Evolutionary conservation across 2,329 filamentous ascomycete genomes (phyloP), one percentile per base, ranked within the genome.

Genomic region (Trematosphaeria pertusa): DNA sequence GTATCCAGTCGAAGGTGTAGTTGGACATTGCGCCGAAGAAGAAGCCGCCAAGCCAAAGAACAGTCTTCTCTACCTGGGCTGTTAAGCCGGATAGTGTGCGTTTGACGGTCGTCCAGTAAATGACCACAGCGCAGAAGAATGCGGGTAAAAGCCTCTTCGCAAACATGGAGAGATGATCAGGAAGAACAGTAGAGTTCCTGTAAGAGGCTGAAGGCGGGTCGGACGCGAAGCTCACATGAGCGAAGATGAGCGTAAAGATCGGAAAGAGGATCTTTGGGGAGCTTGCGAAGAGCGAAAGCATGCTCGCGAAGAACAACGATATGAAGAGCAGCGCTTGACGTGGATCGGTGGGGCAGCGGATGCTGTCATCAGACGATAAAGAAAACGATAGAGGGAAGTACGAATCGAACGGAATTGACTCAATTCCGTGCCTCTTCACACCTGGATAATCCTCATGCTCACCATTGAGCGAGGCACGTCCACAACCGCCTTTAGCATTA

Each of bases 11-110:
- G 61, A 97, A 89, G 0, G 94, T 97, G 71, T 97, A 94, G 70
- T 97, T 97, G 58, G 92, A 92, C 53, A 97, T 75, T 1, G 90
- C 87, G 12, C 92, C 93, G 34, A 97, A 85, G 87, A 94, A 97
- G 66, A 88, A 91, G 10, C 85, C 87, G 0, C 91, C 91, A 1
- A 97, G 79, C 87, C 91, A 97, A 21, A 97, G 78, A 1, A 97
- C 70, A 0, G 90, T 88, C 77, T 95, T 97, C 65, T 96, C 92
- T 34, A 96, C 59, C 62, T 95, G 92, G 0, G 91, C 90, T 0
- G 82, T 87, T 4, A 97, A 78, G 1, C 86, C 87, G 1, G 70
- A 73, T 26, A 97, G 80, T 0, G 89, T 86, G 36, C 88, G 87
- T 12, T 84, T 80, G n/a, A 93, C 81, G 36, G 91, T 90, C 64